A percentile compares a stretch with the other conserved stretches of the same genome.
phyloP scores from a whole-genome alignment of 2,329 filamentous ascomycete species.

The Fonsecaea nubica region DNA sequence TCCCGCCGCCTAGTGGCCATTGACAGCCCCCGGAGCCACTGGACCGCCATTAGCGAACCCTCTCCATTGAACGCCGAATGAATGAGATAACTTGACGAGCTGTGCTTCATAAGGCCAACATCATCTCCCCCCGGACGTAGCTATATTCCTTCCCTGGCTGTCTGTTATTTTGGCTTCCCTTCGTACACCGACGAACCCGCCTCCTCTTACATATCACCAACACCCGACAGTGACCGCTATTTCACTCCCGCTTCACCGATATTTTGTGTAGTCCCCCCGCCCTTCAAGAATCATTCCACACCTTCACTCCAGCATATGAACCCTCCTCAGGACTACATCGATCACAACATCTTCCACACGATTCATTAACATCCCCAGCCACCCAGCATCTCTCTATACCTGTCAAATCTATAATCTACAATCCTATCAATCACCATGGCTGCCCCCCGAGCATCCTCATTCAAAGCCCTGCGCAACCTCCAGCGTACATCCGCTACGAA shows the following conservation, averaged over 20 bases:
- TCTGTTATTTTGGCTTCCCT: conserved; percentile 5
- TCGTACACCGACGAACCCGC: conserved; percentile 10
- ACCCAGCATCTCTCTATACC: conserved; percentile 3
- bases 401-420: not conserved
- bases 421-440: conserved; percentile 46
- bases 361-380: conserved; percentile 33
- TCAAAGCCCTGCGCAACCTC: conserved; percentile 54
- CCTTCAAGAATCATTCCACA: not conserved
- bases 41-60: conserved; percentile 10
- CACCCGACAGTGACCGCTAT: conserved; percentile 16
- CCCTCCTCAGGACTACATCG: conserved; percentile 41
- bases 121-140: not conserved
- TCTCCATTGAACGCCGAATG: conserved; percentile 19
- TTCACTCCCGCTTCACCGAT: conserved; percentile 18
- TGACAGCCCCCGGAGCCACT: conserved; percentile 11
- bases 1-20: conserved; percentile 2
- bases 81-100: conserved; percentile 14
- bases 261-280: not conserved
- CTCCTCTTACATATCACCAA: not conserved
- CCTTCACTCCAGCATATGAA: conserved; percentile 31
- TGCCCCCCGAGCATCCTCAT: conserved; percentile 53
- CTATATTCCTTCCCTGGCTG: not conserved
- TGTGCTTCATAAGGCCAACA: conserved; percentile 19
- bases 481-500: conserved; percentile 43
- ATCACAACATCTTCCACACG: conserved; percentile 39